Base-by-base conservation (phyloP, 441 rosid species). In the Macaranga tanarius region DNA sequence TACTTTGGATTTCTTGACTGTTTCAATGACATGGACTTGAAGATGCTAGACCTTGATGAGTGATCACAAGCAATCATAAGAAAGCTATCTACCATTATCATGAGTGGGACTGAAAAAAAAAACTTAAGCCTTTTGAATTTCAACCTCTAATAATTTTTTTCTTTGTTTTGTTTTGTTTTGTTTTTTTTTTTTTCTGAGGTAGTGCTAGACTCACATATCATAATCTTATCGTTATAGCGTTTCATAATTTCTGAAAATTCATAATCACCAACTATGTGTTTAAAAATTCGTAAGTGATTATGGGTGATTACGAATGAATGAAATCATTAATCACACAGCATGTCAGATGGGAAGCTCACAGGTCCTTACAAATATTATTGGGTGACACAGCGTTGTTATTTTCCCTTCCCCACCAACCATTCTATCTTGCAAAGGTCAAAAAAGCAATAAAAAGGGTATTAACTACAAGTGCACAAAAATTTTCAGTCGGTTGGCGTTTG, bases 21-120 rank as follows among this genome's bases (percentile, higher is more conserved):
- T 64, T 82, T 86, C 73, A 79, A 65, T 72, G 88, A 84, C 59
- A 72, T 76, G 67, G 89, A 84, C 68, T 64, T 75, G 61, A 77
- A 45, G 51, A 26, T 62, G 31, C 25, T 82, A 47, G 82, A 76
- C 67, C 65, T 75, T 47, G 38, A 31, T 31, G 38, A 31, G 38
- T 72, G 75, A 67, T 51, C 70, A 70, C 73, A 83, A 78, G 50
- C 62, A 25, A 12, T 70, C 20, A 47, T 23, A 48, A 65, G 23
- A 22, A 9, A 42, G 10, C 38, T 52, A 42, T 1, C 38, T 52
- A 42, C 10, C 45, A 42, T 42, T 42, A 42, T 42, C 45, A 31
- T 31, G 1, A 10, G 10, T 7, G 45, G 45, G 7, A 42, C 11
- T 8, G 0, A 55, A 7, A 17, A 1, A 2, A 1, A 1, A 55